Percentiles rank a stretch among this genome's conserved stretches.
Conservation (phyloP, 2,329 filamentous ascomycete genomes). For the Albophoma yamanashiensis region DNA sequence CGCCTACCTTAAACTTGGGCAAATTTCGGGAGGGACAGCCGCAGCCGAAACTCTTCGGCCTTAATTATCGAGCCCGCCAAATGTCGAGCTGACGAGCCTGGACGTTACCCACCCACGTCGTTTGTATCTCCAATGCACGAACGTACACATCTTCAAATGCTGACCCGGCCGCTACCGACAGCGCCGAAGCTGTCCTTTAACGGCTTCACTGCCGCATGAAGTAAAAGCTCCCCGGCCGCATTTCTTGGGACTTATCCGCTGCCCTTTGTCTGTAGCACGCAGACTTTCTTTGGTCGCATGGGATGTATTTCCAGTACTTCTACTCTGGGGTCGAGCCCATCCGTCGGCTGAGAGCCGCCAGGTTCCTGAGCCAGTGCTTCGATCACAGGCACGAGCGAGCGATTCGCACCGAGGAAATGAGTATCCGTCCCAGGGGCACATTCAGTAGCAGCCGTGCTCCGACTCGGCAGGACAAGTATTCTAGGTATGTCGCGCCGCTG, state of each 20-base stretch:
- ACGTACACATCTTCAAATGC: not conserved
- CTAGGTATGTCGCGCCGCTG: not conserved
- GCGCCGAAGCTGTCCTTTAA: not conserved
- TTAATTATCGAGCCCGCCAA: not conserved
- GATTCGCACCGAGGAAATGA: too few species aligned
- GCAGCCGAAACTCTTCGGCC: constrained; percentile 9
- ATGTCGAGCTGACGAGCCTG: not conserved
- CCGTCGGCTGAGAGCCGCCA: too few species aligned
- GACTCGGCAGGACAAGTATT: not conserved
- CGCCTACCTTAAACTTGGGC: too few species aligned
- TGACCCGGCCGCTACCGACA: not conserved
- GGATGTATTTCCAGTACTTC: too few species aligned
- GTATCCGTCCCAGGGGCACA: not conserved
- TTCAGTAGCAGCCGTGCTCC: not conserved
- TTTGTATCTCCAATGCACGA: not conserved
- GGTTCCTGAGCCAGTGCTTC: not conserved
- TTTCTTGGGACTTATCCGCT: too few species aligned
- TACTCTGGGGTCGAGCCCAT: too few species aligned
- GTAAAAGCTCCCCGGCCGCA: too few species aligned
- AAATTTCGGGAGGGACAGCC: not conserved
- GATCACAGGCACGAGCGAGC: too few species aligned
- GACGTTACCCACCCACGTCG: not conserved
- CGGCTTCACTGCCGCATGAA: too few species aligned
- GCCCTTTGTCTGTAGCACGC: too few species aligned
- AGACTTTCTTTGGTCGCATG: too few species aligned